A percentile compares a stretch with the other conserved stretches of the same genome.
phyloP scores from a whole-genome alignment of 75 land plant genomes.

The Picea glauca region DNA sequence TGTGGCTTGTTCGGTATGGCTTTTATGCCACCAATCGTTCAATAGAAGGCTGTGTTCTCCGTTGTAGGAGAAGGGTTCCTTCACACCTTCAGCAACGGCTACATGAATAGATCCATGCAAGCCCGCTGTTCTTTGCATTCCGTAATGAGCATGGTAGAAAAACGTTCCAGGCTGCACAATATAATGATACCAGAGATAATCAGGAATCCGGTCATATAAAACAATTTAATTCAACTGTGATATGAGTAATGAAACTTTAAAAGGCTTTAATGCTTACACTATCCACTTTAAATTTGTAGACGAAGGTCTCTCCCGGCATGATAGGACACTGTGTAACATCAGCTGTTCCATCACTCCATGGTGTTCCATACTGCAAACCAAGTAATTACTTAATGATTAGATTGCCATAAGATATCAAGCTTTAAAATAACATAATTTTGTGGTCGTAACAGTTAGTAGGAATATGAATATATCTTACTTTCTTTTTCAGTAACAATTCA shows the following conservation, averaged over 20 bases:
- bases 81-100: background rate
- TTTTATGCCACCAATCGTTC: conserved; percentile 82
- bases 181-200: too few species aligned
- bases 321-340: conserved; percentile 24
- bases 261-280: conserved; percentile 2
- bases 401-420: too few species aligned
- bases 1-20: conserved; percentile 53
- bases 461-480: too few species aligned
- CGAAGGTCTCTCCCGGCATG: conserved; percentile 19
- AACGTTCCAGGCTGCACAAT: conserved; percentile 66
- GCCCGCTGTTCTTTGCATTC: conserved; percentile 73
- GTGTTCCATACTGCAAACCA: conserved; percentile 18
- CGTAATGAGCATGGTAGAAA: conserved; percentile 47
- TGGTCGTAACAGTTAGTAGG: too few species aligned
- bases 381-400: too few species aligned
- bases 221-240: too few species aligned
- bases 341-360: conserved; percentile 17
- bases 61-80: conserved; percentile 65
- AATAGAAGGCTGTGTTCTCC: conserved; percentile 60
- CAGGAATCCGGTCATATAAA: too few species aligned
- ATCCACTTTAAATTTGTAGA: conserved; percentile 22
- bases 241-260: too few species aligned
- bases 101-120: conserved; percentile 36
- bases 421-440: too few species aligned
- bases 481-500: too few species aligned